These are phyloP conservation scores for Colletotrichum tamarilloi DNA, from an alignment of 2,329 filamentous ascomycete genomes.

Conservation along the genomic window DNA sequence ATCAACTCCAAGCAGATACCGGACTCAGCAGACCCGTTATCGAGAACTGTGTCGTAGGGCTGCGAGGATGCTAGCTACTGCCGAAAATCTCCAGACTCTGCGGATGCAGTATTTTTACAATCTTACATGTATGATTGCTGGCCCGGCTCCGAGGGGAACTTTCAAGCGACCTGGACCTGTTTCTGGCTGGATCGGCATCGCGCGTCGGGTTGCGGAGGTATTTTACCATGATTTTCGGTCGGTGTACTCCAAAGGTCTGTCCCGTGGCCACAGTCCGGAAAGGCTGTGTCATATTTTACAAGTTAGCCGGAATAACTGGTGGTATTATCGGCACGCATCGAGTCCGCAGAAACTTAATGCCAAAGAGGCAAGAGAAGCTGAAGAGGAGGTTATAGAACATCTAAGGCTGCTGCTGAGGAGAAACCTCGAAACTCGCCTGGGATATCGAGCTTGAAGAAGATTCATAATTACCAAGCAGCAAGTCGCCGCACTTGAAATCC, in stretches of 20 bases:
- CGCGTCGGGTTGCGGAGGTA: not conserved
- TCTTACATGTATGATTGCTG: not conserved
- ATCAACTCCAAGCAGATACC: not conserved
- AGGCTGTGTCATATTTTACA: not conserved
- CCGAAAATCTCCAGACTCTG: not conserved
- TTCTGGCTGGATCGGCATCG: not conserved
- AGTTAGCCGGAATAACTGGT: not conserved
- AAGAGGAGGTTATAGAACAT: not conserved
- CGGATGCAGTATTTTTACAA: not conserved
- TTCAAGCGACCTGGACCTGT: not conserved
- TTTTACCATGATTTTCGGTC: not conserved
- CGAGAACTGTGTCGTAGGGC: not conserved
- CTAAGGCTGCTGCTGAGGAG: not conserved
- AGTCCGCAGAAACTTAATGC: not conserved
- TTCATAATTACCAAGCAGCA: not conserved
- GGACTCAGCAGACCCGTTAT: not conserved
- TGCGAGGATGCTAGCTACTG: not conserved
- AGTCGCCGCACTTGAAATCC: not conserved
- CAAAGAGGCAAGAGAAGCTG: not conserved
- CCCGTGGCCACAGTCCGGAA: not conserved
- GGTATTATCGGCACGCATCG: not conserved
- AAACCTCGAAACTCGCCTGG: not conserved
- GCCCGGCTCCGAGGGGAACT: not conserved
- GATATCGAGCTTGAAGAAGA: not conserved
- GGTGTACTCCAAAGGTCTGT: not conserved